Base-by-base conservation (phyloP, 441 rosid genomes). In the Flueggea neowawraea region DNA sequence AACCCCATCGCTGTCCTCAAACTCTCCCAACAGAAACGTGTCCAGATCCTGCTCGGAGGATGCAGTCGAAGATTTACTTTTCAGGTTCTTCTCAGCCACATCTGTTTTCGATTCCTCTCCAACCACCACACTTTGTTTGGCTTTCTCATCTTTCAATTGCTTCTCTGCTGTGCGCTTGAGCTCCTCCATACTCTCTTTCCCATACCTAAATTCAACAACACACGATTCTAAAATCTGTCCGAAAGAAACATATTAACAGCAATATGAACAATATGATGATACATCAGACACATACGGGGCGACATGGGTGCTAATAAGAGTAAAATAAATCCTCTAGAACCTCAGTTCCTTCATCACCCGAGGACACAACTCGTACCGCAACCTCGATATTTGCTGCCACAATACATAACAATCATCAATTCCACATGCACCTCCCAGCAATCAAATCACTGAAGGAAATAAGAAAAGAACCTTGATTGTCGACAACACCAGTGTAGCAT, bases 251-350 rank as follows among this genome's bases (percentile, higher is more conserved):
- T 1, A 36, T 22, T 22, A 36, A 36, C 9, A 36, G 41, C 28
- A 22, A 22, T 22, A 22, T 22, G 28, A 22, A 22, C 28, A 22
- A 22, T 22, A 22, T 22, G 28, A 22, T 22, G 28, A 22, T 22
- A 36, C 41, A 36, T 36, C 41, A 36, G 50, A 47, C 60, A 73
- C 90, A 70, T 84, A 92, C 96, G 82, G 84, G 10, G 85, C 75
- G 32, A 92, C 83, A 61, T 87, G 78, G 57, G 70, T 82, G 73
- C 75, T 83, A 62, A 89, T 95, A 68, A 94, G 84, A 57, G 70
- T 68, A 66, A 90, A 94, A 67, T 94, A 94, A 65, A 87, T 89
- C 76, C 73, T 81, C 97, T 97, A 94, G 76, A 94, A 94, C 61
- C 78, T 84, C 32, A 71, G 73, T 66, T 94, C 98, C 81, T 89